These are phyloP conservation scores for Colletotrichum gloeosporioides DNA, from an alignment of 2,329 filamentous ascomycete species.

Conservation along the genomic window DNA sequence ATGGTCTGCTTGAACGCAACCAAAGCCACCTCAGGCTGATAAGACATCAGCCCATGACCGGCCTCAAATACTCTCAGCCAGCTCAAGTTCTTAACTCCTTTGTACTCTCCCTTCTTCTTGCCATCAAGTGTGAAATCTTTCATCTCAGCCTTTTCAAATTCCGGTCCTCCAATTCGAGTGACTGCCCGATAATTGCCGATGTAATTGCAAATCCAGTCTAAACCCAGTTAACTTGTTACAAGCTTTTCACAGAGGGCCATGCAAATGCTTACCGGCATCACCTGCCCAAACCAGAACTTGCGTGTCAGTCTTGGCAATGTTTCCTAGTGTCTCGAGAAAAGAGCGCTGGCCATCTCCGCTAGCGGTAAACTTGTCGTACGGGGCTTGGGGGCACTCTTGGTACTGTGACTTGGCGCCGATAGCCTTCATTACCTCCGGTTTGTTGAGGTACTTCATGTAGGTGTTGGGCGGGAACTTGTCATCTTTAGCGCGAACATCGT, in stretches of 20 bases:
- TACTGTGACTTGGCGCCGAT: constrained; percentile 51
- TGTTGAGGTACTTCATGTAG: constrained; percentile 46
- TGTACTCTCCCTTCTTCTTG: constrained; percentile 51
- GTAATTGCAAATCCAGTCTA: constrained; percentile 65
- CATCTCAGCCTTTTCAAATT: constrained; percentile 40
- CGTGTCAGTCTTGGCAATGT: constrained; percentile 52
- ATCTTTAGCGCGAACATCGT: constrained; percentile 48
- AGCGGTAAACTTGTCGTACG: constrained; percentile 39
- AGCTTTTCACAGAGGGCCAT: too few relatives aligned
- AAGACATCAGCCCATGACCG: constrained; percentile 39
- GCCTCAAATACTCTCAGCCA: constrained; percentile 54
- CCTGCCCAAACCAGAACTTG: constrained; percentile 59
- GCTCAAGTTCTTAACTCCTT: constrained; percentile 53
- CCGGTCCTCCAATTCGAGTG: constrained; percentile 36
- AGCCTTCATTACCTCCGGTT: constrained; percentile 37
- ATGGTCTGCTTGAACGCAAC: constrained; percentile 58
- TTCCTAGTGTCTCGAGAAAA: constrained; percentile 46
- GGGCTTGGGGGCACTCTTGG: constrained; percentile 41
- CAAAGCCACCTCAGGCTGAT: constrained; percentile 21
- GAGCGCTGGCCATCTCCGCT: constrained; percentile 50
- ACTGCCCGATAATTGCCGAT: constrained; percentile 42
- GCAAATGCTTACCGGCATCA: constrained; percentile 43
- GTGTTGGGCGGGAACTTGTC: constrained; percentile 43
- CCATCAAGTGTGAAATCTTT: constrained; percentile 53
- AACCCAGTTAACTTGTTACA: background rate